Conservation (phyloP, 495 filamentous ascomycete genomes). For the Penicillium canescens region DNA sequence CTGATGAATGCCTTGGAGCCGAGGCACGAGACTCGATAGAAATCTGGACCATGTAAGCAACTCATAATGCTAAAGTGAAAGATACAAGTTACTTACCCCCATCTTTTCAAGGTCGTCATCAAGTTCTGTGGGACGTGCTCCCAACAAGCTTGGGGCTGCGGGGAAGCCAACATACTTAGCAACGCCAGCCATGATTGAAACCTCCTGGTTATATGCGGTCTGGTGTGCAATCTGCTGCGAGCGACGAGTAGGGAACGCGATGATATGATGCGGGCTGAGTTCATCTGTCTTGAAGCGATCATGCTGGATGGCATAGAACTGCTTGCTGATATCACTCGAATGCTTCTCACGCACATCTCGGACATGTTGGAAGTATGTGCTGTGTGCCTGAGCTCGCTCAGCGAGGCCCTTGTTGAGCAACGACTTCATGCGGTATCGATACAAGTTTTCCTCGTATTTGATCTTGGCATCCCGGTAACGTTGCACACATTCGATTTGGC, state of each 20-base stretch:
- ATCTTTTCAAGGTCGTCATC: constrained; percentile 89
- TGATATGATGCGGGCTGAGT: constrained; percentile 74
- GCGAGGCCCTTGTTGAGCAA: constrained; percentile 73
- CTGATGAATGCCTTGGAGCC: constrained; percentile 26
- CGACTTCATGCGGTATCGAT: constrained; percentile 69
- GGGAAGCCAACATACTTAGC: constrained; percentile 95
- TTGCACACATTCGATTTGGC: constrained; percentile 81
- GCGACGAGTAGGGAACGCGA: constrained; percentile 69
- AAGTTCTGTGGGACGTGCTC: constrained; percentile 69
- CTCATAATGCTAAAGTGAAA: neutral
- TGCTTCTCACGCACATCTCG: constrained; percentile 78
- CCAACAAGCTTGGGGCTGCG: constrained; percentile 79
- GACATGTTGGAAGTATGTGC: constrained; percentile 81
- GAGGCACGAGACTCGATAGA: constrained; percentile 33
- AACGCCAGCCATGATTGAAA: constrained; percentile 84
- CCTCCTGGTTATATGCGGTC: constrained; percentile 87
- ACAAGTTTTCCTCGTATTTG: constrained; percentile 67
- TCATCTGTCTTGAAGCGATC: constrained; percentile 82
- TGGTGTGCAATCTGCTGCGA: constrained; percentile 76
- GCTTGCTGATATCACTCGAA: constrained; percentile 76
- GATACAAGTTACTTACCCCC: constrained; percentile 62
- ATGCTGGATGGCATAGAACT: constrained; percentile 89
- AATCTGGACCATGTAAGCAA: constrained; percentile 33
- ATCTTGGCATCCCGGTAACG: constrained; percentile 78
- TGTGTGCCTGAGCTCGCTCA: constrained; percentile 77